Evolutionary conservation across 176 grass and related monocot genomes (phyloP), one percentile per base, ranked within the genome.

Genomic region (Bonia amplexicaulis): DNA sequence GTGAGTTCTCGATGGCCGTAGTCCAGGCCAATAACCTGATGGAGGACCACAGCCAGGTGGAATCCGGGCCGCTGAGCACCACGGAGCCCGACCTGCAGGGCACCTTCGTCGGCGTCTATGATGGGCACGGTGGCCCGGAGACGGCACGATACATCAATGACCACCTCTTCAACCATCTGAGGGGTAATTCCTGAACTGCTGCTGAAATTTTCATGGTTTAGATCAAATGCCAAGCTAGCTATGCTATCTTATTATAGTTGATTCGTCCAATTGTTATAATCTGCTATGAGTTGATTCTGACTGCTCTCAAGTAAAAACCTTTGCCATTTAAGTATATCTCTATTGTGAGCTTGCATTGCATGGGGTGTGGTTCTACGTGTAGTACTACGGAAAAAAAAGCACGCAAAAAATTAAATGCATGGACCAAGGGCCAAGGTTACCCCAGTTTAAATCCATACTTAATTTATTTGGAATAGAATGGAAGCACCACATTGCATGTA

Each of bases 1-100:
- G 94, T 12, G 94, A 97, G 72, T 97, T 94, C 88, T 97, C 94
- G 7, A 97, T 97, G 94, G 91, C 94, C 20, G 89, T 97, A 52
- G 91, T 97, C 64, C 94, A 94, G 94, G 94, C 94, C 65, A 94
- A 97, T 69, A 92, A 90, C 76, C 85, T 94, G 83, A 76, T 97
- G 17, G 94, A 97, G 90, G 94, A 97, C 74, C 90, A 92, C 27
- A 92, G 94, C 69, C 94, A 94, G 82, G 91, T 97, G 53, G 94
- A 97, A 85, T 97, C 94, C 11, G 92, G 91, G 46, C 68, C 72
- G 53, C 85, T 97, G 13, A 92, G 87, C 87, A 80, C 70, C 6
- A 80, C 66, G 53, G 89, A 97, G 19, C 79, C 89, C 1, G 31
- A 55, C 49, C 86, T 89, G 12, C 84, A 81, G 48, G 91, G 94